These are phyloP conservation scores for Phytophthora vignae DNA, from an alignment of 352 stramenopile genomes.

Conservation along the genomic window DNA sequence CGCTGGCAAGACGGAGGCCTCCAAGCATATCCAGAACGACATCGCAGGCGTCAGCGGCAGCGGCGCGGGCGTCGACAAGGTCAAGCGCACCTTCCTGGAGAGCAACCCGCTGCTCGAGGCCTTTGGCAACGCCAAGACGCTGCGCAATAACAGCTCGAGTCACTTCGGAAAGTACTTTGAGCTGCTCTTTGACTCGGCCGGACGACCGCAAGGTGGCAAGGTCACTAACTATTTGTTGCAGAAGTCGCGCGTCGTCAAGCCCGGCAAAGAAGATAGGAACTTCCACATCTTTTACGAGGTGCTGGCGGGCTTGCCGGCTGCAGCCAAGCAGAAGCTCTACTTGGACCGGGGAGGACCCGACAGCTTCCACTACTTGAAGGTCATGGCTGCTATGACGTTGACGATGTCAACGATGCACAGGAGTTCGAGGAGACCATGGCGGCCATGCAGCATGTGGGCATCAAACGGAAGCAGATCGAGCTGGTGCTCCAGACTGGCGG, in stretches of 20 bases:
- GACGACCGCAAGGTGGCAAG: slow-evolving; percentile 83
- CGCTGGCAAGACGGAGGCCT: slow-evolving; percentile 89
- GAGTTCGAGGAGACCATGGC: slow-evolving; percentile 89
- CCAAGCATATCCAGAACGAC: slow-evolving; percentile 93
- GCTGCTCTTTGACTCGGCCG: slow-evolving; percentile 92
- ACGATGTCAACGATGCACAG: slow-evolving; percentile 92
- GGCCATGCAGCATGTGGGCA: slow-evolving; percentile 89
- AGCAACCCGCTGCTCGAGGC: slow-evolving; percentile 96
- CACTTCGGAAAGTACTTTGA: slow-evolving; percentile 97
- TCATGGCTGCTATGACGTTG: slow-evolving; percentile 90
- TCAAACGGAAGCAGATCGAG: slow-evolving; percentile 90
- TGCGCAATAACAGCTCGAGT: slow-evolving; percentile 96
- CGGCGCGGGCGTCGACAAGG: slow-evolving; percentile 84
- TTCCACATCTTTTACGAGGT: slow-evolving; percentile 97
- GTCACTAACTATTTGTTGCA: slow-evolving; percentile 95
- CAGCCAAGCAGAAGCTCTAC: slow-evolving; percentile 69
- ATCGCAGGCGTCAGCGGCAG: slow-evolving; percentile 85
- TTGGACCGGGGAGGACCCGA: slow-evolving; percentile 83
- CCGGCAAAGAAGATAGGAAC: slow-evolving; percentile 91
- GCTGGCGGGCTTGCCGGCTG: slow-evolving; percentile 62
- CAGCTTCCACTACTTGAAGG: slow-evolving; percentile 90
- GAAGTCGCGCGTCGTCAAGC: slow-evolving; percentile 90
- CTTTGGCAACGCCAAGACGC: slow-evolving; percentile 96
- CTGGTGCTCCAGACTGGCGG: slow-evolving; percentile 90
- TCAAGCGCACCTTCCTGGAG: slow-evolving; percentile 93